phyloP scores from a whole-genome alignment of 805 yeast species.

The Yamadazyma phyllophila region DNA sequence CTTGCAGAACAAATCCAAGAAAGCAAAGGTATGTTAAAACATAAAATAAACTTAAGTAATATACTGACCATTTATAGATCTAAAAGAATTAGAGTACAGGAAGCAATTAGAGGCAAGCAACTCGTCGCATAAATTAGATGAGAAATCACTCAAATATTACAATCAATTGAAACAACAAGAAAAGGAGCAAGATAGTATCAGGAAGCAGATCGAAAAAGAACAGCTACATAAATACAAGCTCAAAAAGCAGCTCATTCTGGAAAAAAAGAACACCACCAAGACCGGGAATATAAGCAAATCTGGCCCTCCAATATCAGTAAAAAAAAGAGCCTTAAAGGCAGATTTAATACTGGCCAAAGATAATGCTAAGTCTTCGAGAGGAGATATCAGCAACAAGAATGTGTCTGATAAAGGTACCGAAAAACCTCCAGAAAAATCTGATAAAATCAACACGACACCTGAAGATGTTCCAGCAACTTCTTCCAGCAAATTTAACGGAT shows the following conservation, averaged over 20 bases:
- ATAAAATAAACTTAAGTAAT: too few species aligned
- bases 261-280: not conserved
- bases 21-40: conserved; percentile 29
- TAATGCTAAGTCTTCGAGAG: too few species aligned
- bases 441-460: not conserved
- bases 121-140: conserved; percentile 41
- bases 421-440: not conserved
- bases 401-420: not conserved
- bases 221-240: conserved; percentile 12
- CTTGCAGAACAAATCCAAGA: conserved; percentile 42
- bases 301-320: not conserved
- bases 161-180: conserved; percentile 22
- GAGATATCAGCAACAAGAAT: too few species aligned
- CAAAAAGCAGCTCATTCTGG: not conserved
- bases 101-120: conserved; percentile 28
- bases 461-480: too few species aligned
- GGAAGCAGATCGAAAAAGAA: conserved; percentile 23
- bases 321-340: not conserved
- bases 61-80: conserved; percentile 22
- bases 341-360: not conserved
- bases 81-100: conserved; percentile 32
- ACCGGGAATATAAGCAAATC: not conserved
- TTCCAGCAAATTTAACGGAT: not conserved
- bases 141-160: conserved; percentile 36
- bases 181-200: conserved; percentile 18